Conservation (phyloP, 2,329 filamentous ascomycete species). For the Aspergillus pseudoglaucus region DNA sequence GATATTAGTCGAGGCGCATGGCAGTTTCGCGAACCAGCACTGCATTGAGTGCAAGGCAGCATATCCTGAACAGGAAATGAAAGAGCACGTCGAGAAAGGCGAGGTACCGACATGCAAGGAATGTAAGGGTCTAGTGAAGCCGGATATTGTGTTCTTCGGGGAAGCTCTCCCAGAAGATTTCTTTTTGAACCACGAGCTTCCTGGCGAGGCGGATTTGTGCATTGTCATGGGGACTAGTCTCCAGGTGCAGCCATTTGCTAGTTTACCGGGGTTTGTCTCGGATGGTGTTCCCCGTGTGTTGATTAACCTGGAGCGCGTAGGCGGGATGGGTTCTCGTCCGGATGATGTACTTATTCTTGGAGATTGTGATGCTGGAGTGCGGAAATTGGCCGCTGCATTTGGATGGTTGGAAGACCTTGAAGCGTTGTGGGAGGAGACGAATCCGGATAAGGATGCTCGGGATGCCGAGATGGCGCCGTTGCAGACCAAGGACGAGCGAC, state of each 20-base stretch:
- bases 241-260: constrained; percentile 81
- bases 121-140: constrained; percentile 80
- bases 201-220: constrained; percentile 63
- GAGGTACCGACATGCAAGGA: constrained; percentile 64
- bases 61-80: constrained; percentile 71
- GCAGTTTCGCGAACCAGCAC: constrained; percentile 83
- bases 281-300: constrained; percentile 67
- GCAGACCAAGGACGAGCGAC: constrained; percentile 48
- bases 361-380: constrained; percentile 75
- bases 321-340: constrained; percentile 64
- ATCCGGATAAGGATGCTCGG: constrained; percentile 54
- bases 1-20: constrained; percentile 86
- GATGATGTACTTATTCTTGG: constrained; percentile 83
- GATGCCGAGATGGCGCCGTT: constrained; percentile 30
- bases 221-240: constrained; percentile 88
- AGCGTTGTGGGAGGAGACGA: constrained; percentile 61
- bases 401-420: constrained; percentile 86
- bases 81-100: constrained; percentile 57
- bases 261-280: constrained; percentile 60
- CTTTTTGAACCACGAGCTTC: constrained; percentile 51
- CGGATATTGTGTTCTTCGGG: constrained; percentile 92
- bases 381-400: constrained; percentile 68
- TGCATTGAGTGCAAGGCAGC: constrained; percentile 78
- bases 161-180: constrained; percentile 64
- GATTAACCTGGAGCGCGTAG: constrained; percentile 81